Conservation (phyloP, 768 basidiomycete species). For the Chalciporus piperatus region DNA sequence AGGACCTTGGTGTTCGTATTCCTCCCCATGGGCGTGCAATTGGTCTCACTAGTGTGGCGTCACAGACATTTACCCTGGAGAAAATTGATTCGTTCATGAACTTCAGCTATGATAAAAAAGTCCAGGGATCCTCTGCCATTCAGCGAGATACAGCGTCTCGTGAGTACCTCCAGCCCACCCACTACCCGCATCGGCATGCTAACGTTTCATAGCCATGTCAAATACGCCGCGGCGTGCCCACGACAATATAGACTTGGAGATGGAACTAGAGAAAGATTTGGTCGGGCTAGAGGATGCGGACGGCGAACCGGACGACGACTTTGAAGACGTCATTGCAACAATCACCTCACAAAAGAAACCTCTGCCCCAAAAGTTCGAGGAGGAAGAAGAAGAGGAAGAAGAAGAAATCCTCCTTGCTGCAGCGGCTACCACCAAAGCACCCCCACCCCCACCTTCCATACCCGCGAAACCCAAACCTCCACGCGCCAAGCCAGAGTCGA, state of each 20-base stretch:
- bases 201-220: constrained; percentile 16
- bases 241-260: constrained; percentile 27
- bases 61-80: constrained; percentile 68
- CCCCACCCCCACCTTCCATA: constrained; percentile 22
- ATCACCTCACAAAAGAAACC: constrained; percentile 25
- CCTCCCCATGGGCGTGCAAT: not conserved
- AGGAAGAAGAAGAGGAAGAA: constrained; percentile 30
- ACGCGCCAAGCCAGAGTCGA: constrained; percentile 21
- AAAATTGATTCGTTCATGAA: constrained; percentile 65
- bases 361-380: constrained; percentile 28
- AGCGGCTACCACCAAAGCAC: constrained; percentile 4
- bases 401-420: constrained; percentile 31
- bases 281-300: constrained; percentile 35
- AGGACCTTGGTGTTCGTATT: constrained; percentile 59
- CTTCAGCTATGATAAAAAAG: constrained; percentile 52
- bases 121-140: constrained; percentile 20
- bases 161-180: constrained; percentile 14
- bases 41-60: constrained; percentile 9
- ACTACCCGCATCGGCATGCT: not conserved
- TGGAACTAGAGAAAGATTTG: constrained; percentile 27
- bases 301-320: constrained; percentile 43
- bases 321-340: constrained; percentile 39
- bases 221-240: constrained; percentile 24
- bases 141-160: constrained; percentile 17
- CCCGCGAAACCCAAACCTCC: constrained; percentile 35